phyloP scores from a whole-genome alignment of 352 stramenopile genomes.

The Globisporangium apiculatum region DNA sequence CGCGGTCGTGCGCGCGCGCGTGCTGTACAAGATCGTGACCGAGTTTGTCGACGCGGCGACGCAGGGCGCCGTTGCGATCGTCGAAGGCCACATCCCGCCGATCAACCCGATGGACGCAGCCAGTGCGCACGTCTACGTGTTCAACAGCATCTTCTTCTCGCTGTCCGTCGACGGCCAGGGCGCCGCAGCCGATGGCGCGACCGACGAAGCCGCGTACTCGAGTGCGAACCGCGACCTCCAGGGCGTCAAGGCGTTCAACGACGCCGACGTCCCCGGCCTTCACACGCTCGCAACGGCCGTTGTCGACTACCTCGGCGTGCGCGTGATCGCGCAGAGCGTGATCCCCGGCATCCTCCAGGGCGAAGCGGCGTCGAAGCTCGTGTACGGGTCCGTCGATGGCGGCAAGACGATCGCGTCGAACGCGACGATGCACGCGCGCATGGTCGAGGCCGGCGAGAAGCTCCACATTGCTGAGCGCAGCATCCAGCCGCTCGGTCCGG shows the following conservation, averaged over 20 bases:
- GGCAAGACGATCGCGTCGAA: conserved; percentile 87
- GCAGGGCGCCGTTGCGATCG: conserved; percentile 88
- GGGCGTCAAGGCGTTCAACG: conserved; percentile 89
- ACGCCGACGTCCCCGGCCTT: conserved; percentile 84
- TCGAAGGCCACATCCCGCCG: conserved; percentile 90
- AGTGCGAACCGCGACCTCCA: conserved; percentile 86
- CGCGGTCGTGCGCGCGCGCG: conserved; percentile 88
- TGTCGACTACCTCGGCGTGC: conserved; percentile 92
- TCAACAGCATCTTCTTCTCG: conserved; percentile 98
- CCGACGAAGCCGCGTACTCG: conserved; percentile 80
- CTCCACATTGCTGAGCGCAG: conserved; percentile 86
- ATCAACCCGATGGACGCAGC: conserved; percentile 95
- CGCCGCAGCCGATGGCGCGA: conserved; percentile 50
- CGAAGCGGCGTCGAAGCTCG: conserved; percentile 91
- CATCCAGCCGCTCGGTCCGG: conserved; percentile 73
- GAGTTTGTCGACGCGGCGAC: conserved; percentile 94
- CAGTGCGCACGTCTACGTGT: conserved; percentile 93
- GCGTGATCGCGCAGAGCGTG: conserved; percentile 94
- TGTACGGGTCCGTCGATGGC: conserved; percentile 93
- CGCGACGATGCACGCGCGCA: conserved; percentile 89
- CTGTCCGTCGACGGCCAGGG: conserved; percentile 81
- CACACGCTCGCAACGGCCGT: conserved; percentile 93
- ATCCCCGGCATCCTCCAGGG: conserved; percentile 94
- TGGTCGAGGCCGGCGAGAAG: conserved; percentile 74
- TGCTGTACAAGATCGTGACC: conserved; percentile 93